Evolutionary conservation across 73 alveolate genomes (phyloP).

Genomic region (Paramecium bursaria): DNA sequence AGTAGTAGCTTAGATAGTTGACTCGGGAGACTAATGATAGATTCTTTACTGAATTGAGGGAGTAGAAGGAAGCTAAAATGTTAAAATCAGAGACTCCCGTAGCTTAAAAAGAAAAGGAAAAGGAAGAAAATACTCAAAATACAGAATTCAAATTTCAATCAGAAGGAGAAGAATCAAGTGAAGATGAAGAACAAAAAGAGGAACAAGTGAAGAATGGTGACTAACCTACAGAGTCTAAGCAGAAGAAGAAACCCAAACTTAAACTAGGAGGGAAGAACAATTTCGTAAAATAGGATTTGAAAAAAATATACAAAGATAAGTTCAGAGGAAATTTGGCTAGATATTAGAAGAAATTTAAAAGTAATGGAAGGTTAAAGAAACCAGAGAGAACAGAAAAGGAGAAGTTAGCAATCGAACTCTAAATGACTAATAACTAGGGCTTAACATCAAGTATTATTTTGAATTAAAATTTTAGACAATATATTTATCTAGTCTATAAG

Average conservation of each 20-base stretch:
- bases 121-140: too few species aligned
- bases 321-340: slow-evolving; percentile 36
- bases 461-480: slow-evolving; percentile 3
- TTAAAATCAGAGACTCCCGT: too few species aligned
- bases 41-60: too few species aligned
- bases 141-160: too few species aligned
- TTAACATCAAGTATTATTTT: background rate
- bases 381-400: slow-evolving; percentile 41
- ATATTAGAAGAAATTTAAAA: slow-evolving; percentile 12
- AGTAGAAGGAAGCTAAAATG: too few species aligned
- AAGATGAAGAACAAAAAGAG: background rate
- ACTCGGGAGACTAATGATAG: too few species aligned
- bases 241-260: background rate
- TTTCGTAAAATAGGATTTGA: slow-evolving; percentile 43
- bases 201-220: background rate
- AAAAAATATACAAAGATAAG: slow-evolving; percentile 60
- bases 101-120: too few species aligned
- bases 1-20: too few species aligned
- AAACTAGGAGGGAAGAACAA: slow-evolving; percentile 18
- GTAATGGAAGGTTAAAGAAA: slow-evolving; percentile 59
- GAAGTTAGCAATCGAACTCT: slow-evolving; percentile 3
- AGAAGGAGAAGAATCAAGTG: background rate
- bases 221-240: background rate
- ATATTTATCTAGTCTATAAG: slow-evolving; percentile 48
- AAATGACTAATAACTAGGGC: slow-evolving; percentile 11